Conservation (phyloP, 169 alveolate genomes). For the Cryptosporidium ubiquitum region DNA sequence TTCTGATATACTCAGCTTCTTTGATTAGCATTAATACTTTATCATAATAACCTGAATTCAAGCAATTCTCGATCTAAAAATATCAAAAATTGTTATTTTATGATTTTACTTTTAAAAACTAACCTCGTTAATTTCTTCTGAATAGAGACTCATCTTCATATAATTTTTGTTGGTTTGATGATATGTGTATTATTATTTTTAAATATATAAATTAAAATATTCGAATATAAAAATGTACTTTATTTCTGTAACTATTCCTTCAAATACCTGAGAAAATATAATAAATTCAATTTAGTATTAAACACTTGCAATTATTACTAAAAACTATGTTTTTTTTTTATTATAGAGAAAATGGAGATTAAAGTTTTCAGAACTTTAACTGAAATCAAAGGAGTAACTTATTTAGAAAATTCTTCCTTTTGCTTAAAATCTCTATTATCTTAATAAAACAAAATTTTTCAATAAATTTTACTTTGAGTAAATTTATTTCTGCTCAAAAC, state of each 20-base stretch:
- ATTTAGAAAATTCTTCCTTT: too few relatives aligned
- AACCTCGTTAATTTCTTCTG: slow-evolving; percentile 61
- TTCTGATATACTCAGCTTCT: background rate
- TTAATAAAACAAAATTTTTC: background rate
- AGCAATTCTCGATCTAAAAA: slow-evolving; percentile 42
- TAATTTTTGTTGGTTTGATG: background rate
- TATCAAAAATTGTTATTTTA: background rate
- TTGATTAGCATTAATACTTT: slow-evolving; percentile 20
- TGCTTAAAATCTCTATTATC: too few relatives aligned
- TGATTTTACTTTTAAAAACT: background rate
- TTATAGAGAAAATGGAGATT: background rate
- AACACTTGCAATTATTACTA: background rate
- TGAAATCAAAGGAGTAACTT: background rate
- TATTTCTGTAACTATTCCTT: too few relatives aligned
- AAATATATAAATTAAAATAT: too few relatives aligned
- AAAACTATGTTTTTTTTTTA: too few relatives aligned
- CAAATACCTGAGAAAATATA: too few relatives aligned
- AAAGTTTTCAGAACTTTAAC: background rate
- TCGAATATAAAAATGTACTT: too few relatives aligned
- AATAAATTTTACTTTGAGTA: too few relatives aligned
- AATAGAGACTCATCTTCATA: background rate
- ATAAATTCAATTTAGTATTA: too few relatives aligned
- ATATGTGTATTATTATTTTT: too few relatives aligned
- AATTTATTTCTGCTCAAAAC: too few relatives aligned
- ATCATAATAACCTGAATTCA: slow-evolving; percentile 64